Evolutionary conservation across 2,329 filamentous ascomycete species (phyloP).

Genomic region (Reticulascus tulasneorum): DNA sequence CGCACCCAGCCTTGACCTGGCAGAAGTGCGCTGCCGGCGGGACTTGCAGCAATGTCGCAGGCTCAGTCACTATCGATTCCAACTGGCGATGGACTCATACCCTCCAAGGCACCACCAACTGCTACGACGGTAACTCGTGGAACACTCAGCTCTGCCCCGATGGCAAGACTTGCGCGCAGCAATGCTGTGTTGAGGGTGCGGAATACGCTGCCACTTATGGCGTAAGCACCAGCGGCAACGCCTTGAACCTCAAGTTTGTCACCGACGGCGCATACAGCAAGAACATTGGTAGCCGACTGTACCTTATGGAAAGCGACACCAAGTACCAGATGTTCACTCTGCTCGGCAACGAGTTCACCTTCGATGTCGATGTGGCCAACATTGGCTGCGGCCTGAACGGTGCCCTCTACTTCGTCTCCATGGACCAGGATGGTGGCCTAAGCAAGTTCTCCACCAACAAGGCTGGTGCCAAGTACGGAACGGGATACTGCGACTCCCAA

Average conservation of each 20-base stretch:
- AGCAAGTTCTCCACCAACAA: constrained; percentile 46
- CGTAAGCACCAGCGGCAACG: constrained; percentile 46
- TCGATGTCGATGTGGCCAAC: constrained; percentile 67
- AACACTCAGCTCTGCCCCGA: constrained; percentile 34
- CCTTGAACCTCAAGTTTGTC: constrained; percentile 54
- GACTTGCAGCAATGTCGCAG: constrained; percentile 44
- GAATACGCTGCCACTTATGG: constrained; percentile 50
- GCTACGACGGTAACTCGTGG: constrained; percentile 51
- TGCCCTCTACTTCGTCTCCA: constrained; percentile 62
- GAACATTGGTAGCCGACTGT: constrained; percentile 55
- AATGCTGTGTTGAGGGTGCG: constrained; percentile 51
- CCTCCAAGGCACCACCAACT: constrained; percentile 44
- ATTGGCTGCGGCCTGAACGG: constrained; percentile 69
- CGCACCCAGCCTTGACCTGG: constrained; percentile 51
- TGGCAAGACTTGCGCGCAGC: constrained; percentile 38
- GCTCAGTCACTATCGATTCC: constrained; percentile 52
- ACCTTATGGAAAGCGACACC: constrained; percentile 58
- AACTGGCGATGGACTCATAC: constrained; percentile 61
- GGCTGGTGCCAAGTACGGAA: constrained; percentile 56
- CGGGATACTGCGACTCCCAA: constrained; percentile 50
- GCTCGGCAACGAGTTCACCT: constrained; percentile 65
- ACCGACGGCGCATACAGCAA: constrained; percentile 43
- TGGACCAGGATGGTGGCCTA: constrained; percentile 54
- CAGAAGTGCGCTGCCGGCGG: constrained; percentile 47
- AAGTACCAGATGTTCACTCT: constrained; percentile 64